Conservation (phyloP, 805 yeast genomes). For the Ogataea minuta region DNA sequence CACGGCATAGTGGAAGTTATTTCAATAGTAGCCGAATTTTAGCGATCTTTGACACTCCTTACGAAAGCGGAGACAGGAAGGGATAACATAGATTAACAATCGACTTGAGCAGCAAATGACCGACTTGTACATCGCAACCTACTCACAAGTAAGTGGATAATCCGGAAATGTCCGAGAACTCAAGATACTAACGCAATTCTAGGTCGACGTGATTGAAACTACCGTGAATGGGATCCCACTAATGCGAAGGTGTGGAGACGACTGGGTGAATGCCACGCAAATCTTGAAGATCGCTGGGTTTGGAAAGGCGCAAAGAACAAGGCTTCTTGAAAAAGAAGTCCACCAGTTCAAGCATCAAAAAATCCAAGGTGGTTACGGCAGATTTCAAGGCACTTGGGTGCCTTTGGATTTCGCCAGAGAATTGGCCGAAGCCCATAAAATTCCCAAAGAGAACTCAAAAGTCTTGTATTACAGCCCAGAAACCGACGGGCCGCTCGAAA, state of each 20-base stretch:
- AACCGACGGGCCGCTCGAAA: constrained; percentile 43
- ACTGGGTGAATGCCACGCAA: constrained; percentile 92
- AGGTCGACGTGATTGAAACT: constrained; percentile 56
- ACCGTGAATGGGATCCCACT: constrained; percentile 69
- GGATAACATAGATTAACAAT: constrained; percentile 3
- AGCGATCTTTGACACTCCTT: not conserved
- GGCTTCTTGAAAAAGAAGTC: constrained; percentile 72
- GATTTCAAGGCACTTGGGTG: constrained; percentile 86
- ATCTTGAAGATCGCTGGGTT: constrained; percentile 74
- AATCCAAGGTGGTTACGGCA: constrained; percentile 82
- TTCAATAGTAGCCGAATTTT: not conserved
- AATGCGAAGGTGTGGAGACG: constrained; percentile 87
- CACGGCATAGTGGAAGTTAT: too few species aligned
- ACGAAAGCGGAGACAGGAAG: not conserved
- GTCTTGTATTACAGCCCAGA: constrained; percentile 55
- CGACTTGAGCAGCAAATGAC: constrained; percentile 14
- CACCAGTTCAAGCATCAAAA: constrained; percentile 66
- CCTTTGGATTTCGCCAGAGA: constrained; percentile 65
- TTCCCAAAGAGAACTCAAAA: constrained; percentile 48
- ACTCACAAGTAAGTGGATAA: constrained; percentile 46
- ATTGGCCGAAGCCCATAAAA: constrained; percentile 51
- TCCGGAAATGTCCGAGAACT: too few species aligned
- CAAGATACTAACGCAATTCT: constrained; percentile 1
- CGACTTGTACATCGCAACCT: constrained; percentile 42
- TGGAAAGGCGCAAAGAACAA: constrained; percentile 76